Evolutionary conservation across 2,329 filamentous ascomycete species (phyloP), one percentile per base, ranked within the genome.

Genomic region (Mariannaea elegans): DNA sequence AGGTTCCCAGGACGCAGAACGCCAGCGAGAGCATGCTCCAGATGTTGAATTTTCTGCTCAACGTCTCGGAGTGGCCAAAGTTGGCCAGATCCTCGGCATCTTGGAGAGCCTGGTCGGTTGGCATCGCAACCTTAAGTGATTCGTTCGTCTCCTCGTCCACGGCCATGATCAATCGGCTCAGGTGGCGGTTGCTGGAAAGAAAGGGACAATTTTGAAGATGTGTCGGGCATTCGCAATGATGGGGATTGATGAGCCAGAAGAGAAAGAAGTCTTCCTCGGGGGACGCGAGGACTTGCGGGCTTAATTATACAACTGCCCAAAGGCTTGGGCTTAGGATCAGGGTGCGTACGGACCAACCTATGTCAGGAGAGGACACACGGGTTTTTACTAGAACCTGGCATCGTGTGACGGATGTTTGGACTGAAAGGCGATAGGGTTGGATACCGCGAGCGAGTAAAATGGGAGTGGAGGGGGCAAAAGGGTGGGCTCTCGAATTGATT

Each of bases 1-100:
- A 87, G 4, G 84, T 87, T 58, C 84, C 84, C 27, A 87, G 75
- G 13, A 87, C 82, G 58, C 80, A 84, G 59, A 87, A 85, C 24
- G 84, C 81, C 18, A 87, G 77, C 18, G 82, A 80, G 10, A 87
- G 76, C 82, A 87, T 85, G 71, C 82, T 85, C 80, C 79, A 81
- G 7, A 81, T 71, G 68, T 77, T 78, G 68, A 87, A 87, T 65
- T 86, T 80, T 60, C 78, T 76, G 3, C 71, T 65, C 38, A 80
- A 74, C 14, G 66, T 66, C 69, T 80, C 75, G 41, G 68, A 70
- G 63, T 80, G 78, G 61, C 78, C 78, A 13, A 80, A 68, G 34
- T 71, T 71, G 24, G 78, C 78, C 21, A 80, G 77, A 54, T 80
- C 77, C 24, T 70, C 69, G 12, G 74, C 76, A 67, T 80, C 78